Evolutionary conservation across 108 stramenopile genomes (phyloP), one percentile per base, ranked within the genome.

Genomic region (Seminavis robusta): DNA sequence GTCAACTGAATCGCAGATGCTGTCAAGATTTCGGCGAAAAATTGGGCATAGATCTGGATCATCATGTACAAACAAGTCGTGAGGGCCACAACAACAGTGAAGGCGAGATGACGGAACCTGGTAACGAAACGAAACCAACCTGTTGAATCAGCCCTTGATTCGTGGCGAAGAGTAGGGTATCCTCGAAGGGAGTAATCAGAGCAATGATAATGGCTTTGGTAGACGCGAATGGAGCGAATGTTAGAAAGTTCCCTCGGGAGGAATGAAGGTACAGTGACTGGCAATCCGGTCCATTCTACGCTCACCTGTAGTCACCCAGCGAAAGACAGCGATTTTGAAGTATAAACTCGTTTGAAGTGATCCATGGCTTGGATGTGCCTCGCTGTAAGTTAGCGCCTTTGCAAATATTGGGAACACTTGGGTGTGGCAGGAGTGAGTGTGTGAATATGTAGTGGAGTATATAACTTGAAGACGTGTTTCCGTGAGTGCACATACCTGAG

Each of bases 161-260:
- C 5, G 41, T 15, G n/a, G n/a, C n/a, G n/a, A n/a, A n/a, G n/a
- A n/a, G n/a, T 2, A 80, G 3, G 5, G 73, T 70, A 28, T 59
- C 46, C 5, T 83, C 85, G 56, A 89, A 94, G 10, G 89, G 87
- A 7, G 83, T 90, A 26, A 94, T 83, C 59, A 87, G 67, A 7
- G 73, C 80, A 58, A 91, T 83, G 13, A 94, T 68, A 26, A 94
- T 72, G 9, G 88, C 93, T 17, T 87, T 87, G 43, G 83, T 75
- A n/a, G 85, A 36, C 7, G 10, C 9, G 10, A n/a, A n/a, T n/a
- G n/a, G n/a, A n/a, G n/a, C n/a, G n/a, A n/a, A n/a, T n/a, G n/a
- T n/a, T n/a, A n/a, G n/a, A n/a, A n/a, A n/a, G n/a, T n/a, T n/a
- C n/a, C n/a, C n/a, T n/a, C 7, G 40, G 42, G 13, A 8, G 45